Conservation (phyloP, 1,284 basidiomycete genomes). For the Kalmanozyma brasiliensis region DNA sequence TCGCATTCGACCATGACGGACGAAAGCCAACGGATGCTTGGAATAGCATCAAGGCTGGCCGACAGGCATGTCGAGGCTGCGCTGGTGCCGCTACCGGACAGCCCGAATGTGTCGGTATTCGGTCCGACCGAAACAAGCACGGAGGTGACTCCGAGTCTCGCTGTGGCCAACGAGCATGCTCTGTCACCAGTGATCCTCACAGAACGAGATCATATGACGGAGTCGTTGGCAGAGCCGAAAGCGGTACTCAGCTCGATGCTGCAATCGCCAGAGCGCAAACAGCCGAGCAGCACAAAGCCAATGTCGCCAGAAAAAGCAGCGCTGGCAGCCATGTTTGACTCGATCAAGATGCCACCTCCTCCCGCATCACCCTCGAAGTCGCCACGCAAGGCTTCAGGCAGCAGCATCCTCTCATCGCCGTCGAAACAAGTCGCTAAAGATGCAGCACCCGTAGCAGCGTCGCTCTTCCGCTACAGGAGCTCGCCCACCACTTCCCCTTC, state of each 20-base stretch:
- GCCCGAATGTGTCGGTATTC: conserved; percentile 17
- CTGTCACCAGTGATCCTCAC: background rate
- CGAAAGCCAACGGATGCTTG: background rate
- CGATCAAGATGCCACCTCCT: conserved; percentile 44
- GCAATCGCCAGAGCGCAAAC: conserved; percentile 19
- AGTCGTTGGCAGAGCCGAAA: background rate
- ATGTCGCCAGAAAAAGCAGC: conserved; percentile 49
- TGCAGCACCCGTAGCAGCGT: conserved; percentile 2
- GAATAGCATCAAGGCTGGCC: background rate
- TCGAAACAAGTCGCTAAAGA: conserved; percentile 15
- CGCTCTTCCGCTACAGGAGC: conserved; percentile 11
- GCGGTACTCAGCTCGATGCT: background rate
- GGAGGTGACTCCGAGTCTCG: background rate
- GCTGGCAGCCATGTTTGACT: conserved; percentile 45
- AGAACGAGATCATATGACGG: background rate
- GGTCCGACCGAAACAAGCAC: background rate
- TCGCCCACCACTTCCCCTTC: conserved; percentile 17
- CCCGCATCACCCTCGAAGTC: conserved; percentile 38
- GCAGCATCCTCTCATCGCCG: conserved; percentile 16
- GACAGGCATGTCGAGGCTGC: conserved; percentile 11
- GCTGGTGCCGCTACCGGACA: conserved; percentile 18
- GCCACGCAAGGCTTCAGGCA: conserved; percentile 33
- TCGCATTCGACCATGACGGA: conserved; percentile 5
- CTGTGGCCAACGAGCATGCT: background rate
- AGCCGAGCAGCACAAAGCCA: conserved; percentile 12